Base-by-base conservation (phyloP, 2,329 filamentous ascomycete species). In the Fusarium continuum region DNA sequence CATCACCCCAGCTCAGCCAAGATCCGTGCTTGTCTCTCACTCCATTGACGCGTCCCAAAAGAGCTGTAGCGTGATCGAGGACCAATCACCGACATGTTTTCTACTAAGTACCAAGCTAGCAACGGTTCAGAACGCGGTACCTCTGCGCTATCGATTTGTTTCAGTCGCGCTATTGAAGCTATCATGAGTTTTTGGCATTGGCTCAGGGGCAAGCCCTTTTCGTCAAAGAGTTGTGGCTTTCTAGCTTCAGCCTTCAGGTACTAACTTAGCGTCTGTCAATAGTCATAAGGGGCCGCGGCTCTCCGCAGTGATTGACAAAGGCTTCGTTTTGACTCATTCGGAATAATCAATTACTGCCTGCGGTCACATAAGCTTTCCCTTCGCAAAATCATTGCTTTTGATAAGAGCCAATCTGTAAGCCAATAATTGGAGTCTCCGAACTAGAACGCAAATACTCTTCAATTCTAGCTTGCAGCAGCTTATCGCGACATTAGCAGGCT, bases 111-210 rank as follows among this genome's bases (percentile, higher is more conserved):
- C 11, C 8, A 8, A 16, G 6, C 54, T 40, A 59, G 32, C 32
- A 10, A 29, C 8, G 17, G 26, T 26, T 16, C 23, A 14, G 8
- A 19, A 3, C 3, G 11, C 16, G 31, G n/a, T 43, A 8, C 11
- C 16, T 45, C 7, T n/a, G 13, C 47, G 41, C 56, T 60, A 60
- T 60, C 29, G 56, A 60, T 41, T 59, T 31, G 41, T 56, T 50
- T 50, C 35, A 40, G 11, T 10, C 29, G 8, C 54, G 22, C 55
- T 60, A 60, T 47, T 38, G 47, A 54, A 47, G 55, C 55, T 36
- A 59, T 60, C 55, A 14, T 4, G 17, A 46, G 13, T 22, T 40
- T 47, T 36, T 36, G 39, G 13, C 55, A 6, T 19, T 28, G 16
- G 46, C 13, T 59, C 46, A 60, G 56, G 56, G 55, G 56, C 9